phyloP scores from a whole-genome alignment of 768 basidiomycete species.

The Chalciporus chontae region DNA sequence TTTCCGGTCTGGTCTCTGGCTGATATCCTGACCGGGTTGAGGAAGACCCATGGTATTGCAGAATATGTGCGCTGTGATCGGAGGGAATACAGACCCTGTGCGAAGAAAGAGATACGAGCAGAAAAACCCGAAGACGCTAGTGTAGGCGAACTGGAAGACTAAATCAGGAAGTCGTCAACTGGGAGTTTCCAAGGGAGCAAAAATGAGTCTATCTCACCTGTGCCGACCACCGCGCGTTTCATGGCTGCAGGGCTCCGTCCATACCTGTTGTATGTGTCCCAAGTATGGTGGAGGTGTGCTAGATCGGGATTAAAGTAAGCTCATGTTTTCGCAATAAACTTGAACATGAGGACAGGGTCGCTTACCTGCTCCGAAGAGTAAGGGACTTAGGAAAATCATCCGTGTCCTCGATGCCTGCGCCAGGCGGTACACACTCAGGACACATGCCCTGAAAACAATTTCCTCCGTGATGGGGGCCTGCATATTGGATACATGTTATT shows the following conservation, averaged over 20 bases:
- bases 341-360: conserved; percentile 2
- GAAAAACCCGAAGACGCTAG: conserved; percentile 89
- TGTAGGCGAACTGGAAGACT: conserved; percentile 91
- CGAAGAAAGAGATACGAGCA: conserved; percentile 83
- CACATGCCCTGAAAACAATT: conserved; percentile 83
- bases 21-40: conserved; percentile 54
- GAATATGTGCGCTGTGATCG: conserved; percentile 79
- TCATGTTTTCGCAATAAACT: background rate
- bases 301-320: conserved; percentile 5
- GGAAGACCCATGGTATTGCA: conserved; percentile 97
- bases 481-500: background rate
- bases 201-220: conserved; percentile 38
- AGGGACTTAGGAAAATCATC: conserved; percentile 78
- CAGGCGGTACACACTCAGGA: conserved; percentile 70
- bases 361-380: conserved; percentile 87
- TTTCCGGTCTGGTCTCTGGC: conserved; percentile 47
- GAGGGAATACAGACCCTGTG: conserved; percentile 76
- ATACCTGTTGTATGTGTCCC: conserved; percentile 74
- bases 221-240: conserved; percentile 53
- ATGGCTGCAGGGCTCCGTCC: conserved; percentile 68
- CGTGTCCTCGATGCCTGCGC: conserved; percentile 49
- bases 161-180: conserved; percentile 13
- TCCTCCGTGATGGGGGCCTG: conserved; percentile 94
- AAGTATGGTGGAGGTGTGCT: conserved; percentile 94
- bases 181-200: conserved; percentile 1